These are phyloP conservation scores for Botrytis hyacinthi DNA, from an alignment of 2,329 filamentous ascomycete genomes.

Conservation along the genomic window DNA sequence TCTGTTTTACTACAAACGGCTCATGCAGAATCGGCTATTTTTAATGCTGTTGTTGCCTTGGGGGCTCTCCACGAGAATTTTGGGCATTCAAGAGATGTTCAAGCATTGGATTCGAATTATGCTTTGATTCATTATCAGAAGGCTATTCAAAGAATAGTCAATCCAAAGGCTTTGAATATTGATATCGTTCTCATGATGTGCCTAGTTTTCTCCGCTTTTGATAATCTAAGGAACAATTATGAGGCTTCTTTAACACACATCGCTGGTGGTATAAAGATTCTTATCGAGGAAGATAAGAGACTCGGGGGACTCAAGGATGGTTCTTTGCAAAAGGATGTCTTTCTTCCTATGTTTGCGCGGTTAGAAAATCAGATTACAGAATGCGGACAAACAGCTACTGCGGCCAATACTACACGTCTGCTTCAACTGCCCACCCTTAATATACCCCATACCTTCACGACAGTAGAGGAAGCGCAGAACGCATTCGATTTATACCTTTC, in stretches of 20 bases:
- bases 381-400: background rate
- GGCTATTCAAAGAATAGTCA: constrained; percentile 8
- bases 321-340: constrained; percentile 2
- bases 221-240: constrained; percentile 7
- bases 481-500: background rate
- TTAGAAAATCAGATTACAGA: constrained; percentile 14
- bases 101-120: constrained; percentile 3
- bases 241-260: constrained; percentile 9
- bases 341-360: constrained; percentile 15
- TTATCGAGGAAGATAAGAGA: background rate
- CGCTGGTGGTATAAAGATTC: constrained; percentile 14
- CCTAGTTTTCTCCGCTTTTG: constrained; percentile 8
- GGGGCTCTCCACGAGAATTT: constrained; percentile 24
- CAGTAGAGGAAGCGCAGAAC: constrained; percentile 8
- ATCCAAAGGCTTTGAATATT: background rate
- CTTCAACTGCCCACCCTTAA: background rate
- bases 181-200: constrained; percentile 11
- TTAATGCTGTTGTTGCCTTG: constrained; percentile 27
- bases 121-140: constrained; percentile 9
- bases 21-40: constrained; percentile 25
- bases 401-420: background rate
- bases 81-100: background rate
- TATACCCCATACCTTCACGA: constrained; percentile 1
- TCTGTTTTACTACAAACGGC: constrained; percentile 24
- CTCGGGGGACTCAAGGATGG: background rate